Percentiles rank a stretch among this genome's conserved stretches.
Conservation (phyloP, 371 early-diverging fungal species). For the Homolaphlyctis polyrhiza region DNA sequence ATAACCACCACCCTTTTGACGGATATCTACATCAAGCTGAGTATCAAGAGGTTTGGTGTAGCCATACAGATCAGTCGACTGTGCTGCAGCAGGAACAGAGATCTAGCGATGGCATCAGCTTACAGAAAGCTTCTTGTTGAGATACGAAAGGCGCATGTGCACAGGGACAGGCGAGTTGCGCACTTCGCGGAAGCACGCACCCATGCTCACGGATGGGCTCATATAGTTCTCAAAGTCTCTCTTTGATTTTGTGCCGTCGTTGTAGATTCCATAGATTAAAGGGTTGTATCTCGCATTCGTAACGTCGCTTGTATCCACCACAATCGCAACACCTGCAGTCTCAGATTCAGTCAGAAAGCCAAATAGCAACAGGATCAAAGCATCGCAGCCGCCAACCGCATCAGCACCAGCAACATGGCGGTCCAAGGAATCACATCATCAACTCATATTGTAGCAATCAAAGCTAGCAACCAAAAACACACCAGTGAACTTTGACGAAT, state of each 20-base stretch:
- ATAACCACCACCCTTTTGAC: constrained; percentile 54
- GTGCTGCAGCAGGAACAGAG: neutral
- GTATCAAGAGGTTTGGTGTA: neutral
- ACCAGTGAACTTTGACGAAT: constrained; percentile 50
- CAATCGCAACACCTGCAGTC: constrained; percentile 10
- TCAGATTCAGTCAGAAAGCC: constrained; percentile 54
- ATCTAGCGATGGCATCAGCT: constrained; percentile 7
- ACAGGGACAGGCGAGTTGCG: constrained; percentile 60
- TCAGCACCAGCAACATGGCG: neutral
- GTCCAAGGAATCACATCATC: no score
- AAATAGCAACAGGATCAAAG: constrained; percentile 54
- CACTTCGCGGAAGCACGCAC: constrained; percentile 68
- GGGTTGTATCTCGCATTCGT: constrained; percentile 43
- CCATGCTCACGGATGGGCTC: constrained; percentile 20
- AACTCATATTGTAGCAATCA: no score
- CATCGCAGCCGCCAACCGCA: neutral
- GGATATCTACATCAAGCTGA: constrained; percentile 60
- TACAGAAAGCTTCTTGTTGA: constrained; percentile 56
- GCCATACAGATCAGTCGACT: neutral
- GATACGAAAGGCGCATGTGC: constrained; percentile 60
- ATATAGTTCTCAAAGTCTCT: constrained; percentile 43
- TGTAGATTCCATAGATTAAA: constrained; percentile 59
- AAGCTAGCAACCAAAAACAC: no score
- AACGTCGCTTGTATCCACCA: constrained; percentile 30
- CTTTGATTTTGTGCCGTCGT: constrained; percentile 59